phyloP scores from a whole-genome alignment of 768 basidiomycete species.

The Leccinum truebloodii region DNA sequence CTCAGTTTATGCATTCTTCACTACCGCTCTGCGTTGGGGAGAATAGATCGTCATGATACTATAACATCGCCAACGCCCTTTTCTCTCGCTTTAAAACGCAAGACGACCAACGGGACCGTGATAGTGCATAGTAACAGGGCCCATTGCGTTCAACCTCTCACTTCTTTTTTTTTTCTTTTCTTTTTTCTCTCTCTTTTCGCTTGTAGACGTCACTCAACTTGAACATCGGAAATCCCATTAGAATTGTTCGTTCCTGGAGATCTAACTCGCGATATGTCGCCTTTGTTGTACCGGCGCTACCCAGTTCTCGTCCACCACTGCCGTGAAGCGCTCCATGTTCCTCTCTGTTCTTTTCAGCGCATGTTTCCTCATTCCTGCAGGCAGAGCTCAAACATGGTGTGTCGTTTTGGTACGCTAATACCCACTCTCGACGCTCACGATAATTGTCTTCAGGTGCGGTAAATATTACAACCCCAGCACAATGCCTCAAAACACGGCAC shows the following conservation, averaged over 20 bases:
- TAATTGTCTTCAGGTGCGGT: conserved; percentile 34
- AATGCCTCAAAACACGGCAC: conserved; percentile 34
- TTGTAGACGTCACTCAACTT: no score
- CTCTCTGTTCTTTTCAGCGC: conserved; percentile 16
- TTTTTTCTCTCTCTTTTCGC: no score
- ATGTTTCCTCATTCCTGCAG: conserved; percentile 16
- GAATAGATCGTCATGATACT: conserved; percentile 16
- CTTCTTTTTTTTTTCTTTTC: no score
- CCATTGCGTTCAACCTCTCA: no score
- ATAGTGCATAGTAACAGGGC: no score
- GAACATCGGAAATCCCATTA: no score
- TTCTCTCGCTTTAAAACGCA: no score
- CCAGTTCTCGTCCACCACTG: neutral
- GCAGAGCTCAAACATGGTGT: conserved; percentile 31
- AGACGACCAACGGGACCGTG: no score
- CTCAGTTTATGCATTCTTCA: conserved; percentile 29
- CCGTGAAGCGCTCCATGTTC: conserved; percentile 10
- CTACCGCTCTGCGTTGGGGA: conserved; percentile 28
- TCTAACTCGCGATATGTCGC: neutral
- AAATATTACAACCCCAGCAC: conserved; percentile 53
- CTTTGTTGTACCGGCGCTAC: neutral
- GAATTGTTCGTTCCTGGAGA: no score
- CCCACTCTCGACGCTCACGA: neutral
- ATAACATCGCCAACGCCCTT: no score
- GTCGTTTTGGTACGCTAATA: conserved; percentile 4